A percentile compares a stretch with the other conserved stretches of the same genome.
Conservation (phyloP, 768 basidiomycete genomes). For the Trametes sanguinea region DNA sequence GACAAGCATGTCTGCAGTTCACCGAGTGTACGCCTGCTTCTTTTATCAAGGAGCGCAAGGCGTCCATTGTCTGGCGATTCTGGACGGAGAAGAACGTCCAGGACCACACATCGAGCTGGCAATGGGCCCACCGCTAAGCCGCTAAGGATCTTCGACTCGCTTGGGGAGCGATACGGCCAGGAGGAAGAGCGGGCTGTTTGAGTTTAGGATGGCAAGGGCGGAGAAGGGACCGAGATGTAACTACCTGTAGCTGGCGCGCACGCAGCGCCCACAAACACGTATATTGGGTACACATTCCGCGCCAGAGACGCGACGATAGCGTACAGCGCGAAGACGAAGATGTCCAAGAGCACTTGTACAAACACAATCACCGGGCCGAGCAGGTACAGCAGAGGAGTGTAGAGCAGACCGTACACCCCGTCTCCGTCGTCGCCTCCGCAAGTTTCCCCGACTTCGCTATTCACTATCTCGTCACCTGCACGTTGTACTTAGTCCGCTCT, state of each 20-base stretch:
- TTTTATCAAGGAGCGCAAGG: constrained; percentile 80
- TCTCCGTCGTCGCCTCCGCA: too few species aligned
- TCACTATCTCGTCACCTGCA: too few species aligned
- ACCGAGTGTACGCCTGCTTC: constrained; percentile 86
- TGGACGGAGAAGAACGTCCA: constrained; percentile 55
- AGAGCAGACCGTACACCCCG: constrained; percentile 19
- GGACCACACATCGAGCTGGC: constrained; percentile 50
- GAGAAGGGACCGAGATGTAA: too few species aligned
- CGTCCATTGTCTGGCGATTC: constrained; percentile 84
- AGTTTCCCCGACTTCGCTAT: too few species aligned
- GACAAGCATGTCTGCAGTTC: constrained; percentile 51
- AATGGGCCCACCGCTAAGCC: constrained; percentile 85
- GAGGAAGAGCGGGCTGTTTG: too few species aligned
- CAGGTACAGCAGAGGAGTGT: constrained; percentile 39
- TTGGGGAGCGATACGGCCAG: constrained; percentile 80
- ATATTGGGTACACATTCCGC: constrained; percentile 30
- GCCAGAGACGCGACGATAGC: constrained; percentile 25
- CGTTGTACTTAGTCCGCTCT: too few species aligned
- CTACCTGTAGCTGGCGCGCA: too few species aligned
- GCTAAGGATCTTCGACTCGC: constrained; percentile 88
- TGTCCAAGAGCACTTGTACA: constrained; percentile 40
- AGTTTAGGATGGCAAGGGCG: too few species aligned
- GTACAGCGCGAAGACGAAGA: constrained; percentile 51
- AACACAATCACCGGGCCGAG: constrained; percentile 52
- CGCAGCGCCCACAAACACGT: constrained; percentile 28